Conservation (phyloP, 2,329 filamentous ascomycete genomes). For the Lecanicillium sp. region DNA sequence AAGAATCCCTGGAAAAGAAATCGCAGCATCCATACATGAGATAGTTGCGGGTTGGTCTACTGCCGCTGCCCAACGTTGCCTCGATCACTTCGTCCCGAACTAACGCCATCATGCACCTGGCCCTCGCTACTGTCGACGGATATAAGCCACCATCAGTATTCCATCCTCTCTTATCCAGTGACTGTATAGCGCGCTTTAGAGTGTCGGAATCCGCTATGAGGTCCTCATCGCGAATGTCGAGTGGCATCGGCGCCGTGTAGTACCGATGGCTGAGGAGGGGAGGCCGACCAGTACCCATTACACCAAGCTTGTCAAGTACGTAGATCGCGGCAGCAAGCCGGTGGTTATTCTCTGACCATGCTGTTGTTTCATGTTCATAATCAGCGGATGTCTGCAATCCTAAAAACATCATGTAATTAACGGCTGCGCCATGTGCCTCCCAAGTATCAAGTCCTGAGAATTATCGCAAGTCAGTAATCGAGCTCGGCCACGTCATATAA, state of each 20-base stretch:
- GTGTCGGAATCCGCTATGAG: slow-evolving; percentile 32
- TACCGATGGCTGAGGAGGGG: slow-evolving; percentile 48
- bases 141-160: slow-evolving; percentile 39
- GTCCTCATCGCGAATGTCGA: slow-evolving; percentile 47
- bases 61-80: slow-evolving; percentile 39
- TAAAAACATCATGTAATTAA: slow-evolving; percentile 5
- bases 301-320: slow-evolving; percentile 41
- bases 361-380: neutral
- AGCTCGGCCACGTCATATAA: neutral
- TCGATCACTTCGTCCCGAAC: slow-evolving; percentile 55
- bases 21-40: slow-evolving; percentile 17
- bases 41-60: slow-evolving; percentile 15
- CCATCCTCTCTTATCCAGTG: slow-evolving; percentile 46
- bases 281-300: slow-evolving; percentile 49
- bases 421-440: slow-evolving; percentile 3
- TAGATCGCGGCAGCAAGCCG: slow-evolving; percentile 1
- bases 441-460: slow-evolving; percentile 3
- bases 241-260: slow-evolving; percentile 44
- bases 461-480: neutral
- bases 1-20: too few relatives aligned
- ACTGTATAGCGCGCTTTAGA: slow-evolving; percentile 16
- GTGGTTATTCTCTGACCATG: slow-evolving; percentile 10
- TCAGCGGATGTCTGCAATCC: neutral
- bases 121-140: slow-evolving; percentile 39
- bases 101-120: slow-evolving; percentile 40